Conservation (phyloP, 1,139 yeast genomes). For the Arxiozyma slooffiae region DNA sequence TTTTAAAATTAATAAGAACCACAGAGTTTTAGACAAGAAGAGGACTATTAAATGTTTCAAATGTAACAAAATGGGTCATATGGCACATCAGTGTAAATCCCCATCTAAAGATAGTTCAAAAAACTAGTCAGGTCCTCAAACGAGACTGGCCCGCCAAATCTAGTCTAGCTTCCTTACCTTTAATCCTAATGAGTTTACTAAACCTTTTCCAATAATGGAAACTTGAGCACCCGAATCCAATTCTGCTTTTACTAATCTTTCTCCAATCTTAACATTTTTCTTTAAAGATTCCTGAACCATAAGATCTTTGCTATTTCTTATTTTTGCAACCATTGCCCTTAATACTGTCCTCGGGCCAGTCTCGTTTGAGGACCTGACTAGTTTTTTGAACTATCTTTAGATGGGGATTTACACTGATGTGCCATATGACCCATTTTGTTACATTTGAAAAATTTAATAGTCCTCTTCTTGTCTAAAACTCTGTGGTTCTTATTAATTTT, state of each 20-base stretch:
- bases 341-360: neutral
- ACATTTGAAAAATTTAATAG: neutral
- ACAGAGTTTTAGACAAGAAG: neutral
- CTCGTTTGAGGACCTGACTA: neutral
- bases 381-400: neutral
- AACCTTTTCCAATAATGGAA: neutral
- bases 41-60: neutral
- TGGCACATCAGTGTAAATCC: neutral
- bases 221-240: neutral
- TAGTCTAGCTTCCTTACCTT: neutral
- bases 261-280: neutral
- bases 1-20: neutral
- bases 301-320: neutral
- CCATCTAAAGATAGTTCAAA: neutral
- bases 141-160: too few relatives aligned
- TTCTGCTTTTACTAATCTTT: neutral
- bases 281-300: neutral
- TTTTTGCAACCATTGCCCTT: neutral
- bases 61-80: neutral
- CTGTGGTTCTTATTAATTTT: neutral
- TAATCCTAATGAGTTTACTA: neutral
- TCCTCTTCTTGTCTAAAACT: neutral
- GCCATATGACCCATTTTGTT: neutral
- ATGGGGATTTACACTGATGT: neutral
- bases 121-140: too few relatives aligned